These are phyloP conservation scores for Apiotrichum veenhuisii DNA, from an alignment of 1,284 basidiomycete genomes.

Conservation along the genomic window DNA sequence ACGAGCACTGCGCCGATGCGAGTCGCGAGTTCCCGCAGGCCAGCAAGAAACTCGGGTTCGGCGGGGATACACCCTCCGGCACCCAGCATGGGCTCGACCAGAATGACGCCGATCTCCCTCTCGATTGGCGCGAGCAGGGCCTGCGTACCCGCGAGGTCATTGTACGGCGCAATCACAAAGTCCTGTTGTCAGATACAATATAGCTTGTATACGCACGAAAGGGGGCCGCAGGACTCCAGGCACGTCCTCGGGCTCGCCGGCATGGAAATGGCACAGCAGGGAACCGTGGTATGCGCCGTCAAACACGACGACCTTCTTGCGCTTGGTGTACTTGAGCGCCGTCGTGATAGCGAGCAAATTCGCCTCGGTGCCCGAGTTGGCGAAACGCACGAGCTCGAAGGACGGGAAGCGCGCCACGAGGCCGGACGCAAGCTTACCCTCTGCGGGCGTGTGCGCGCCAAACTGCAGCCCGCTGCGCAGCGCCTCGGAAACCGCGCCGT, in stretches of 20 bases:
- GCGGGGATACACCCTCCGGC: slow-evolving; percentile 38
- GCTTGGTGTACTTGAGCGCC: slow-evolving; percentile 45
- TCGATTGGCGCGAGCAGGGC: slow-evolving; percentile 33
- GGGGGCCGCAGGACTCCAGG: slow-evolving; percentile 19
- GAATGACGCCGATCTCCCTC: slow-evolving; percentile 51
- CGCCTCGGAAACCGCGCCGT: slow-evolving; percentile 18
- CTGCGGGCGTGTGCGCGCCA: slow-evolving; percentile 25
- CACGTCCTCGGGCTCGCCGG: slow-evolving; percentile 2
- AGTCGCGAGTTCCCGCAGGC: slow-evolving; percentile 50
- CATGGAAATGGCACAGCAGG: slow-evolving; percentile 24
- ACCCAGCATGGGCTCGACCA: slow-evolving; percentile 55
- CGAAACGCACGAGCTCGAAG: slow-evolving; percentile 35
- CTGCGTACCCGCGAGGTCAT: slow-evolving; percentile 43
- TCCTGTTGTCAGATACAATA: slow-evolving; percentile 11
- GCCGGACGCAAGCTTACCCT: slow-evolving; percentile 19
- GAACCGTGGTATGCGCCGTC: slow-evolving; percentile 31
- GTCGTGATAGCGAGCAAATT: slow-evolving; percentile 53
- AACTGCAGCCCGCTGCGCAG: slow-evolving; percentile 26
- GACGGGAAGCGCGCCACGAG: slow-evolving; percentile 28
- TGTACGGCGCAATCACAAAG: slow-evolving; percentile 40
- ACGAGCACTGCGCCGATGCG: slow-evolving; percentile 53
- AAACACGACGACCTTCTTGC: slow-evolving; percentile 30
- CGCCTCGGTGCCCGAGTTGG: slow-evolving; percentile 51
- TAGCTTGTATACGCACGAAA: slow-evolving; percentile 13
- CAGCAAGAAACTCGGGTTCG: slow-evolving; percentile 48